phyloP scores from a whole-genome alignment of 257 asterid species.

The Nyctanthes arbortristis region DNA sequence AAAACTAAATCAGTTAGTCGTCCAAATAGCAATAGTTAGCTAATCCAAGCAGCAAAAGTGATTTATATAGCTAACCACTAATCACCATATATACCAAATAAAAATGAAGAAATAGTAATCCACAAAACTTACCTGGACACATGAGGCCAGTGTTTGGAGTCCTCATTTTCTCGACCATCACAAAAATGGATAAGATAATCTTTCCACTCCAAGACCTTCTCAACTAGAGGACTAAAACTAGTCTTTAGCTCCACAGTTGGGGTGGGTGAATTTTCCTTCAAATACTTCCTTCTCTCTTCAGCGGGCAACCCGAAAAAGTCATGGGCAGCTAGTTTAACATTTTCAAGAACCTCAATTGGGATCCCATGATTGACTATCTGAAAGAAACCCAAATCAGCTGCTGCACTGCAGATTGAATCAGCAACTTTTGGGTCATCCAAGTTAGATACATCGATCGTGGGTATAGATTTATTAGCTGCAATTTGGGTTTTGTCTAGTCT shows the following conservation, averaged over 20 bases:
- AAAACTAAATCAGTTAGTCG: too few relatives aligned
- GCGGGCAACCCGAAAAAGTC: constrained; percentile 47
- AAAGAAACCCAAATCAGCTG: constrained; percentile 50
- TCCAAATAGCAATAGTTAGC: too few relatives aligned
- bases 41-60: too few relatives aligned
- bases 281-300: constrained; percentile 46
- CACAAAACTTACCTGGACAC: constrained; percentile 32
- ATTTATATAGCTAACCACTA: too few relatives aligned
- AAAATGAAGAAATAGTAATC: too few relatives aligned
- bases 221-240: constrained; percentile 44
- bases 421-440: constrained; percentile 33
- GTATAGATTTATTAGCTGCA: constrained; percentile 30
- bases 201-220: constrained; percentile 55
- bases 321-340: constrained; percentile 37
- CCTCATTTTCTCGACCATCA: constrained; percentile 23
- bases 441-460: constrained; percentile 43
- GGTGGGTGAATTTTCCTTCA: constrained; percentile 50
- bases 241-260: constrained; percentile 41
- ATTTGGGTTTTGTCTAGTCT: constrained; percentile 32
- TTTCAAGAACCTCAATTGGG: constrained; percentile 44
- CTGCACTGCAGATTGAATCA: constrained; percentile 39
- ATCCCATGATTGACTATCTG: constrained; percentile 51
- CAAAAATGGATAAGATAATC: constrained; percentile 47
- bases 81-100: too few relatives aligned
- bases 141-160: constrained; percentile 36